Base-by-base conservation (phyloP, 345 rosid species). In the Eucalyptus polyanthemos region DNA sequence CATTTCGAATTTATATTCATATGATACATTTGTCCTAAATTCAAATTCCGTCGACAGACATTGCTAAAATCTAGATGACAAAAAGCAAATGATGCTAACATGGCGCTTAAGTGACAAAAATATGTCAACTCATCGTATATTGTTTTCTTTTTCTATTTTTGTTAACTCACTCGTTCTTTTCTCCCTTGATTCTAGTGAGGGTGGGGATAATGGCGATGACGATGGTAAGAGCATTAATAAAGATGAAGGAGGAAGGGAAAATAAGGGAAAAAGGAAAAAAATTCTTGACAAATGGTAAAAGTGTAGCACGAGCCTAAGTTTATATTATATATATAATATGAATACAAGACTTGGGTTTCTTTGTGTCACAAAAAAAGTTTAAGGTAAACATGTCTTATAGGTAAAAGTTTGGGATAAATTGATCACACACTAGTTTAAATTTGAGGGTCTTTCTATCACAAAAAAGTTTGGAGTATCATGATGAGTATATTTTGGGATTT, bases 321-420 rank as follows among this genome's bases (percentile, higher is more conserved):
- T 5, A 25, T 13, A 22, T 56, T 24, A 10, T 9, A 56, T 56
- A 1, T 56, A 10, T 56, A 0, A 10, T 25, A 24, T 56, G 29
- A 0, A 56, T 10, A 24, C 9, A 56, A 56, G 62, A 9, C 14
- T 24, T 56, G 29, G 29, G 13, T 56, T 56, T 56, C 0, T 24
- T 56, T 56, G 29, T 56, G 6, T 9, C 3, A 56, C 13, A 4
- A 56, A 56, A 9, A 56, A 9, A 9, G 1, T 10, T 24, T 56
- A 10, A 3, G 3, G 0, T 24, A 56, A 56, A 56, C 0, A 2
- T 24, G 14, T 22, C 14, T 56, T 0, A 56, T 2, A 0, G 0
- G 13, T 56, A 56, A 11, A 56, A 56, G 29, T 56, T 56, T 24
- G 13, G 3, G 13, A 25, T 56, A 22, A 24, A 56, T 24, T 10